Evolutionary conservation across 805 yeast genomes (phyloP).

Genomic region (Wickerhamomyces pijperi): DNA sequence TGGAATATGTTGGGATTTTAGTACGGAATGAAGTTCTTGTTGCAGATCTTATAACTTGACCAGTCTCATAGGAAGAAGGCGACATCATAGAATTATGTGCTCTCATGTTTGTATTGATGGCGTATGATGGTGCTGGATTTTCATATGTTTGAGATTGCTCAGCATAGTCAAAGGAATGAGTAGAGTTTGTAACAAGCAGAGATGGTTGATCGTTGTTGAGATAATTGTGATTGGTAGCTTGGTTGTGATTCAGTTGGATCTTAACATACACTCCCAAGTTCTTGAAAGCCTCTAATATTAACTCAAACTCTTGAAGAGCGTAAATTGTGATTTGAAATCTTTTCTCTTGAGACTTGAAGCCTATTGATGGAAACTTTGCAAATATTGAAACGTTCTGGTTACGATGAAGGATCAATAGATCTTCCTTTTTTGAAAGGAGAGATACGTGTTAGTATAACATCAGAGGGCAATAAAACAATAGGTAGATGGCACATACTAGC

Average conservation of each 20-base stretch:
- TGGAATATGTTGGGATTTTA: no score
- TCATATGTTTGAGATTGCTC: no score
- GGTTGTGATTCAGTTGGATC: background rate
- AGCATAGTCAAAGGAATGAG: no score
- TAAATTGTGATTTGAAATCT: constrained; percentile 9
- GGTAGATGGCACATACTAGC: background rate
- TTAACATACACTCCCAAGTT: background rate
- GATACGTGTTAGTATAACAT: background rate
- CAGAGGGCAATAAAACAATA: background rate
- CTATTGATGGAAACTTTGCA: constrained; percentile 15
- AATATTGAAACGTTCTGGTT: constrained; percentile 3
- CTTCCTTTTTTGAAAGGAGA: background rate
- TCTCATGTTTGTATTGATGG: no score
- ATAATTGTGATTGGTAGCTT: background rate
- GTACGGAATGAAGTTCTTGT: no score
- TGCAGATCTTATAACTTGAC: no score
- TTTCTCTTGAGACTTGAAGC: constrained; percentile 9
- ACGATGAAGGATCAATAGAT: background rate
- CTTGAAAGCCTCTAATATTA: background rate
- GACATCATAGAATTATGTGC: no score
- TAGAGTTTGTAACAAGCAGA: no score
- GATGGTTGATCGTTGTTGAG: no score
- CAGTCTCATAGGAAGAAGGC: no score
- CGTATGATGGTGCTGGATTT: no score
- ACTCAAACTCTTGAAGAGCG: constrained; percentile 1